Evolutionary conservation across 768 basidiomycete species (phyloP), one percentile per base, ranked within the genome.

Genomic region (Suillus luteus): DNA sequence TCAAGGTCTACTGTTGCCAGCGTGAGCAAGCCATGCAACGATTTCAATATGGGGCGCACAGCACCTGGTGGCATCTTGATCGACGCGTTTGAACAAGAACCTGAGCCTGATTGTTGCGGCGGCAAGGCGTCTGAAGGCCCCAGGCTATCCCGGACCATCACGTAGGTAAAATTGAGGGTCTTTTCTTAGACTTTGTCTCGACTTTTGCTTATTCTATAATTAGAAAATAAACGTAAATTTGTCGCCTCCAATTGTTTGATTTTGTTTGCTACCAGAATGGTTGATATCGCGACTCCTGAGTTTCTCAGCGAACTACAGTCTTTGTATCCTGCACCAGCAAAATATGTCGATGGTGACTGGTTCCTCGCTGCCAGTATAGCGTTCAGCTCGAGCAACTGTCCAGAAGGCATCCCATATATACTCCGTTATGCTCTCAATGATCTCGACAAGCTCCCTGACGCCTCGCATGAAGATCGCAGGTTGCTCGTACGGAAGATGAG

Each of bases 321-420:
- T 1, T 62, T 83, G 1, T 86, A 82, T 69, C 85, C 86, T 27
- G 59, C 69, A 22, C 58, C 64, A 31, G 44, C 60, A 10, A 60
- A 37, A 19, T 69, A 68, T 62, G 64, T 79, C 14, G 58, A 70
- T 4, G 86, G 81, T 61, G 83, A 87, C 10, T 90, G 88, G 88
- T 85, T 83, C 63, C 78, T 88, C 49, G 76, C 88, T 38, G 80
- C 85, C 2, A 81, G 83, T 9, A 83, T 86, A 38, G 79, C 83
- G 1, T 87, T 87, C 70, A 81, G 80, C 64, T 83, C 85, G 8
- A 81, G 83, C 69, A 90, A 90, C 67, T 75, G 76, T 40, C 82
- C 87, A 4, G 86, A 88, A 37, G 86, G 77, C 2, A 83, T 88
- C 38, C 84, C 86, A 10, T 69, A 71, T 51, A 82, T 90, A 7